phyloP scores from a whole-genome alignment of 176 grass and related monocot species.

The Lolium perenne region DNA sequence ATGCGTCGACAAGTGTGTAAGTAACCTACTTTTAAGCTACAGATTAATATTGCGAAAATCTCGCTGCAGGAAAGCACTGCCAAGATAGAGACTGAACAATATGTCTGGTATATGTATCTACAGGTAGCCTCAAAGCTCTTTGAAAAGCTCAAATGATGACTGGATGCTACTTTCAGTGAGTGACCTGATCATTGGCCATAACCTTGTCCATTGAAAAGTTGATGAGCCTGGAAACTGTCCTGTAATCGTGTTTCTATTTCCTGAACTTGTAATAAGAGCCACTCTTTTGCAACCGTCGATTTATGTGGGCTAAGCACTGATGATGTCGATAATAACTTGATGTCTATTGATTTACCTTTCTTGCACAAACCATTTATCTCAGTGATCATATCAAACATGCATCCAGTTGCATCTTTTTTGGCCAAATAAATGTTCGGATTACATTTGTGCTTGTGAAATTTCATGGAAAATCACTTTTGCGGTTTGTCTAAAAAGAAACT shows the following conservation, averaged over 20 bases:
- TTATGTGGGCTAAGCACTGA: not conserved
- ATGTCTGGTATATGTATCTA: conserved; percentile 15
- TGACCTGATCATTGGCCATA: not conserved
- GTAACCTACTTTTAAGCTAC: conserved; percentile 18
- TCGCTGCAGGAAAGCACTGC: not conserved
- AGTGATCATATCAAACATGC: not conserved
- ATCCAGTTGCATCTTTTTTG: not conserved
- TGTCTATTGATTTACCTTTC: not conserved
- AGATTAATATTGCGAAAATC: not conserved
- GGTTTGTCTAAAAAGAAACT: not conserved
- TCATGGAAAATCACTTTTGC: not conserved
- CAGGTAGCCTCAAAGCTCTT: conserved; percentile 67
- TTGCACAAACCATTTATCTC: not conserved
- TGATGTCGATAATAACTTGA: conserved; percentile 17
- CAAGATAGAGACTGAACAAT: not conserved
- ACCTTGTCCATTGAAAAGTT: conserved; percentile 1
- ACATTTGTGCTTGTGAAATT: not conserved
- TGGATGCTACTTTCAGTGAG: not conserved
- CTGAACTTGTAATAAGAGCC: conserved; percentile 38
- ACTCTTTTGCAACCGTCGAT: not conserved
- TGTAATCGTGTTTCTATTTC: not conserved
- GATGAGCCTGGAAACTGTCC: not conserved
- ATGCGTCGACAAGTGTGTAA: conserved; percentile 73
- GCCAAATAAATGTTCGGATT: not conserved
- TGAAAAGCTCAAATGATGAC: conserved; percentile 53